A percentile compares a stretch with the other conserved stretches of the same genome.
Conservation (phyloP, 2,329 filamentous ascomycete species). For the Microthyrium microscopicum region DNA sequence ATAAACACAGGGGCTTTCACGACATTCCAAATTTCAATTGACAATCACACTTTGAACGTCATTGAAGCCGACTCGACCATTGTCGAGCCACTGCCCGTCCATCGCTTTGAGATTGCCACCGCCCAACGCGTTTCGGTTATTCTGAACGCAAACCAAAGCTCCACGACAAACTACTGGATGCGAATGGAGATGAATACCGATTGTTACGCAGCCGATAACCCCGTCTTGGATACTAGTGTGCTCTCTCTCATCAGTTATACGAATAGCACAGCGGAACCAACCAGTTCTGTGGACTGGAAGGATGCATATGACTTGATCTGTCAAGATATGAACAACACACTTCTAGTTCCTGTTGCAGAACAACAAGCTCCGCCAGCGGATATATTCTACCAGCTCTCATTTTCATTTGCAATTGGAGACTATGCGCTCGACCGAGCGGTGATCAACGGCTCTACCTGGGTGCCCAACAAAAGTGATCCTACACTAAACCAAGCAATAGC, state of each 20-base stretch:
- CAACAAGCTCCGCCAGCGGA: not conserved
- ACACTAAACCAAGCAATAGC: not conserved
- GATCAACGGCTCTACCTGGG: constrained; percentile 1
- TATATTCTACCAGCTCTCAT: not conserved
- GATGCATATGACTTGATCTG: constrained; percentile 2
- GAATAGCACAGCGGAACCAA: not conserved
- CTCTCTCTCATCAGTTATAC: constrained; percentile 1
- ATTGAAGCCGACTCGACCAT: not conserved
- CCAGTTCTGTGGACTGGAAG: constrained; percentile 1
- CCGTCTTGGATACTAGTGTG: too few species aligned
- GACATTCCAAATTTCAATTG: not conserved
- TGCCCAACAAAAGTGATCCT: not conserved
- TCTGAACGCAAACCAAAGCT: not conserved
- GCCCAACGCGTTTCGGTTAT: not conserved
- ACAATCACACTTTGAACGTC: constrained; percentile 4
- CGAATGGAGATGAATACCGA: constrained; percentile 44
- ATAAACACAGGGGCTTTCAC: not conserved
- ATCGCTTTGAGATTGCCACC: not conserved
- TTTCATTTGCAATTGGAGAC: constrained; percentile 4
- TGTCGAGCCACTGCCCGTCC: not conserved
- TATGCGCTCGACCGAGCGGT: not conserved
- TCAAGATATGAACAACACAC: constrained; percentile 1
- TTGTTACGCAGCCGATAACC: constrained; percentile 39
- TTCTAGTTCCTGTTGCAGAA: not conserved
- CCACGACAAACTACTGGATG: not conserved